Base-by-base conservation (phyloP, 2,329 filamentous ascomycete genomes). In the Curvularia verruculosa region DNA sequence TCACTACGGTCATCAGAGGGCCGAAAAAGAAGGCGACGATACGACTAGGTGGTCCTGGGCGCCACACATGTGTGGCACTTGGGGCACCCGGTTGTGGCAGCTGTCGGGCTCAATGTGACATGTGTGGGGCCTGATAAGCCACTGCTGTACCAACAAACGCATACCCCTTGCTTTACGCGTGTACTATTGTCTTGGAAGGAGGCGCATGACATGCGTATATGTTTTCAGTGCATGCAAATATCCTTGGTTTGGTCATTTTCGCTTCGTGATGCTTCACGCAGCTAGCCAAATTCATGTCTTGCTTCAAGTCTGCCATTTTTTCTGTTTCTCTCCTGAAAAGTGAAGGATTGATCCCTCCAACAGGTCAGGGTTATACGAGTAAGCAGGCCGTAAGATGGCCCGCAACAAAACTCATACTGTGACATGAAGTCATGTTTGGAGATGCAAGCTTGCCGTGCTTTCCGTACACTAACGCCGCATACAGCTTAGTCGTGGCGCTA, bases 101-200 rank as follows among this genome's bases (percentile, higher is more conserved):
- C 24, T 46, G 21, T 21, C 21, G 39, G 36, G 36, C 18, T 23
- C 43, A 19, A 28, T 54, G 56, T 52, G 54, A 46, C 54, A 54
- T 28, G 18, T 36, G 44, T 49, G 54, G 53, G 44, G 37, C 46
- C 47, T 29, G 26, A 39, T 53, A 54, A 62, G 57, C 57, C 57
- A 61, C 60, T 55, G 43, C 29, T 59, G 56, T 59, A 41, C 48
- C 55, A 28, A 56, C 57, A 26, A 46, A 47, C 47, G 56, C 61
- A 51, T 28, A 23, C 43, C 43, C 57, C 54, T 48, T 55, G 55
- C 15, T 50, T 60, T 60, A 65, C 61, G 58, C 64, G 65, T 66
- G 46, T 56, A 41, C 55, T 37, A 44, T 49, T 47, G 61, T 58
- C 65, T 67, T 67, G 63, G 65, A 46, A 63, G 40, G 59, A 59